phyloP scores from a whole-genome alignment of 176 grass and related monocot species.

The Rhynchospora tenuis region DNA sequence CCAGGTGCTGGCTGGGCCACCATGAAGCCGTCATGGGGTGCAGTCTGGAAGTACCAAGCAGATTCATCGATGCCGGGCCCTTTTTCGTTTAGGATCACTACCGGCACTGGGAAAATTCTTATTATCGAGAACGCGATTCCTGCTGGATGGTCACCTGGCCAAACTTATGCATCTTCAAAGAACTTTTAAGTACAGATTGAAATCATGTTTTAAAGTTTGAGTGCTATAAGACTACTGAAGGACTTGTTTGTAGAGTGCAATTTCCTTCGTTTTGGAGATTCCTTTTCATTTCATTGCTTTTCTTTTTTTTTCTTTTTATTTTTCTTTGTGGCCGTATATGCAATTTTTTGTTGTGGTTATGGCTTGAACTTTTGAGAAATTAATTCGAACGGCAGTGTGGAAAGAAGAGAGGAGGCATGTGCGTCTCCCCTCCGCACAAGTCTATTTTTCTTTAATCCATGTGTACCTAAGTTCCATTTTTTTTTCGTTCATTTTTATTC shows the following conservation, averaged over 20 bases:
- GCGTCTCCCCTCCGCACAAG: conserved; percentile 17
- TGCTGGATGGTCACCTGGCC: conserved; percentile 33
- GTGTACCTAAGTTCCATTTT: neutral
- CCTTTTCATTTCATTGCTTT: neutral
- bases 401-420: conserved; percentile 19
- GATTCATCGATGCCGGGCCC: conserved; percentile 30
- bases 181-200: conserved; percentile 16
- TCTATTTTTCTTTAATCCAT: neutral
- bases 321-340: neutral
- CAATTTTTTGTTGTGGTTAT: conserved; percentile 7
- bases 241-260: neutral
- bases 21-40: conserved; percentile 50
- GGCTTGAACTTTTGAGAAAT: neutral
- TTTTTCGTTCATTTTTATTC: neutral
- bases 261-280: neutral
- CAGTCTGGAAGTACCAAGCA: conserved; percentile 37
- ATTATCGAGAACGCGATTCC: conserved; percentile 39
- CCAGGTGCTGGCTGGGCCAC: conserved; percentile 14
- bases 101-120: conserved; percentile 26
- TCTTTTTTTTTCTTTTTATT: neutral
- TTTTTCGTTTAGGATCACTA: conserved; percentile 47
- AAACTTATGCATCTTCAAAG: conserved; percentile 25
- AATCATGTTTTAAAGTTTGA: neutral
- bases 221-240: neutral
- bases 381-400: conserved; percentile 2